Evolutionary conservation across 2,329 filamentous ascomycete genomes (phyloP), one percentile per base, ranked within the genome.

Genomic region (Acrocalymma vagum): DNA sequence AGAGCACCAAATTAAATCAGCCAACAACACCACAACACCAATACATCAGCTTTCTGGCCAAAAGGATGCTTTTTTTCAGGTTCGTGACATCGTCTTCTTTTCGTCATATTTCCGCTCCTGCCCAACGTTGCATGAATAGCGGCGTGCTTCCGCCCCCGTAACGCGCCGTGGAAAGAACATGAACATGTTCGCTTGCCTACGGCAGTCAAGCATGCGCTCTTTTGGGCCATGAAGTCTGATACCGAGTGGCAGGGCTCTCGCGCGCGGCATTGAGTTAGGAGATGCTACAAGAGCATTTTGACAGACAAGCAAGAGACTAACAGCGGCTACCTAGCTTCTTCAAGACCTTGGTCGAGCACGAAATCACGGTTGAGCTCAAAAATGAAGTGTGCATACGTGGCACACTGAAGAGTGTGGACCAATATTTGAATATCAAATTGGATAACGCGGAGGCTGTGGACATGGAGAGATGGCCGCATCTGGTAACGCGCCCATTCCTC

Each of bases 371-470:
- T 69, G 94, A 99, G 78, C 88, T 99, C 71, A 99, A 99, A 77
- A 99, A 99, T 72, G 94, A 99, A 75, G 95, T 99, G 60, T 91
- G 92, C 69, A 95, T 99, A 71, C 89, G 90, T 62, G 94, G 94
- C 55, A 95, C 87, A 23, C 81, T 99, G 56, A 99, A 97, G 79
- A 95, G 89, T 66, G 93, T 99, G 56, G 94, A 99, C 71, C 94
- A 97, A 77, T 99, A 95, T 75, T 84, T 99, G 66, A 99, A 99
- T 76, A 96, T 99, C 76, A 97, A 97, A 79, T 84, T 99, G 34
- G 94, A 99, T 66, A 90, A 96, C 65, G 95, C 97, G 48, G 82
- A 86, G 51, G 93, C 97, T 21, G 82, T 96, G 17, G 92, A 99
- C 56, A 90, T 97, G 75, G 77, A 94, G 65, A 91, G 92, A 73